Percentiles rank a stretch among this genome's conserved stretches.
phyloP scores from a whole-genome alignment of 1,284 basidiomycete species.

The Heterobasidion parviporum region DNA sequence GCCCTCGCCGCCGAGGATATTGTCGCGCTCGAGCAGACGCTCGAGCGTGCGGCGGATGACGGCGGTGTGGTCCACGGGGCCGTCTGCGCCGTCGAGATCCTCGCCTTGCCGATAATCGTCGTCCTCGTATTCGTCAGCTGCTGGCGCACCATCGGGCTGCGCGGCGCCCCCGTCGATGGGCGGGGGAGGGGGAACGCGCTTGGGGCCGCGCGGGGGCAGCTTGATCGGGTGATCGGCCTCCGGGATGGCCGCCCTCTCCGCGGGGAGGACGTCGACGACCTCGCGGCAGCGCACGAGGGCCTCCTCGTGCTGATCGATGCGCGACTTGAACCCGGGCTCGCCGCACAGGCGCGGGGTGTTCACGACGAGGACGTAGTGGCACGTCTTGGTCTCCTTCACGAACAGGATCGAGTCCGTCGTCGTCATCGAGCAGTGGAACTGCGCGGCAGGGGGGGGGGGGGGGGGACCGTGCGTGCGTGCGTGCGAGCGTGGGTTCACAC shows the following conservation, averaged over 20 bases:
- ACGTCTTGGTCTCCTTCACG: slow-evolving; percentile 86
- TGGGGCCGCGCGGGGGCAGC: slow-evolving; percentile 25
- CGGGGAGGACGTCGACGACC: slow-evolving; percentile 38
- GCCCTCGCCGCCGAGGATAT: slow-evolving; percentile 16
- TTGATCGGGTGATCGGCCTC: slow-evolving; percentile 49
- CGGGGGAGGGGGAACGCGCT: slow-evolving; percentile 36
- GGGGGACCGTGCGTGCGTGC: too few species aligned
- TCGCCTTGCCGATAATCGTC: neutral
- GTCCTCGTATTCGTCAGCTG: slow-evolving; percentile 2
- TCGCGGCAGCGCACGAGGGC: slow-evolving; percentile 68
- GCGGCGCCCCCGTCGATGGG: slow-evolving; percentile 13
- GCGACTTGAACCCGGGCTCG: slow-evolving; percentile 83
- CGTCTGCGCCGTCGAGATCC: neutral
- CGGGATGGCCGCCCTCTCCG: slow-evolving; percentile 29
- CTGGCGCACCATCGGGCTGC: neutral
- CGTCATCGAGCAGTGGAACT: slow-evolving; percentile 94
- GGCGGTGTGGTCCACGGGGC: slow-evolving; percentile 11
- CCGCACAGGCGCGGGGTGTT: slow-evolving; percentile 89
- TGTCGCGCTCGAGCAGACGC: slow-evolving; percentile 28
- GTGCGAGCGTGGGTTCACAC: too few species aligned
- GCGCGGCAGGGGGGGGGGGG: neutral
- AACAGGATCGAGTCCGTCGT: slow-evolving; percentile 81
- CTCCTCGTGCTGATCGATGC: slow-evolving; percentile 56
- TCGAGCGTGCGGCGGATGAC: slow-evolving; percentile 28
- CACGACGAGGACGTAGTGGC: slow-evolving; percentile 87